These are phyloP conservation scores for Blastobotrys persicus DNA, from an alignment of 1,139 yeast genomes.

Conservation along the genomic window DNA sequence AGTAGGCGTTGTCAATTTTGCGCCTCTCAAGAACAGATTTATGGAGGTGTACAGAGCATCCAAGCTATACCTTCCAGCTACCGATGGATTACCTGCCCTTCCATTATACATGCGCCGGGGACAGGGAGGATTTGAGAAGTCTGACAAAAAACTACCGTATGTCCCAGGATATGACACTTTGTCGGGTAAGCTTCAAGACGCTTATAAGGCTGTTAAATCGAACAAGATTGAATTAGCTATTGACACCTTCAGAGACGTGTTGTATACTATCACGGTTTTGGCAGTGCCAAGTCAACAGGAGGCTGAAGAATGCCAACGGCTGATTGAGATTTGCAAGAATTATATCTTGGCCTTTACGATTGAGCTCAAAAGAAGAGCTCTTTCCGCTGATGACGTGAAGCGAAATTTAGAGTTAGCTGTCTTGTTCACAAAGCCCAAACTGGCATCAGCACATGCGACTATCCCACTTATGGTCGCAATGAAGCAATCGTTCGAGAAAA, in stretches of 20 bases:
- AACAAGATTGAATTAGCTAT: constrained; percentile 83
- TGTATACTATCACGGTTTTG: constrained; percentile 70
- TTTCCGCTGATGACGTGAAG: constrained; percentile 72
- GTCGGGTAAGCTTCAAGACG: constrained; percentile 55
- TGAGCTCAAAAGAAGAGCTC: constrained; percentile 80
- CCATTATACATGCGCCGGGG: constrained; percentile 65
- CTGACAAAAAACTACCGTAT: constrained; percentile 54
- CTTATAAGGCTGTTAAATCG: constrained; percentile 77
- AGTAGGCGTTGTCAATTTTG: constrained; percentile 80
- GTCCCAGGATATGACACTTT: constrained; percentile 75
- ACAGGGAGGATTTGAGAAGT: constrained; percentile 16
- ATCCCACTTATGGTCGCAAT: constrained; percentile 94
- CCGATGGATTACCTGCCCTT: constrained; percentile 70
- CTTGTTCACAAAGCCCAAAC: constrained; percentile 81
- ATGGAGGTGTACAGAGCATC: constrained; percentile 78
- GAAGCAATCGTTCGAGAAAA: constrained; percentile 84
- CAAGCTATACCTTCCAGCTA: constrained; percentile 71
- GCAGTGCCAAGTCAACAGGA: constrained; percentile 74
- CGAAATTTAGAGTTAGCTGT: constrained; percentile 94
- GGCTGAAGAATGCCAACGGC: constrained; percentile 69
- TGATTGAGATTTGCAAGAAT: constrained; percentile 75
- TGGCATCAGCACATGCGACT: constrained; percentile 78
- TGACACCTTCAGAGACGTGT: constrained; percentile 69
- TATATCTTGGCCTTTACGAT: constrained; percentile 89
- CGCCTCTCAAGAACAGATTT: constrained; percentile 81